phyloP scores from a whole-genome alignment of 805 yeast species.

The Citeromyces matritensis region DNA sequence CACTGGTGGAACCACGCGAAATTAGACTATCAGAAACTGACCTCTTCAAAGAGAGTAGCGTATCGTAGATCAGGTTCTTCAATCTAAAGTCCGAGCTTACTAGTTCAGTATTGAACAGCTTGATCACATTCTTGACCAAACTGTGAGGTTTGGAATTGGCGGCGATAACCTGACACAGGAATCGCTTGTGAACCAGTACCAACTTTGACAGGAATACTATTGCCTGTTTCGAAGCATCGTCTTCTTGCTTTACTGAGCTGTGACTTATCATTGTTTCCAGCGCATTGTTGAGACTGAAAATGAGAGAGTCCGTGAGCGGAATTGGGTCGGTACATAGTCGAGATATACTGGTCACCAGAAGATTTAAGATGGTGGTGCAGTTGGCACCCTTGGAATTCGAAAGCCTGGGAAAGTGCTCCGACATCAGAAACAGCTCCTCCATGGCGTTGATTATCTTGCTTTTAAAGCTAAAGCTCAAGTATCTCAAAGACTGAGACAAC shows the following conservation, averaged over 20 bases:
- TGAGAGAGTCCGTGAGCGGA: conserved; percentile 19
- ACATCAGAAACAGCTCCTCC: conserved; percentile 24
- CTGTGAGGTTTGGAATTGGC: conserved; percentile 19
- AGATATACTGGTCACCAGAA: neutral
- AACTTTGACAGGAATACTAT: conserved; percentile 30
- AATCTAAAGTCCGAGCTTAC: conserved; percentile 30
- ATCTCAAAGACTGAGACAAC: too few species aligned
- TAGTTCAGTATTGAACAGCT: conserved; percentile 25
- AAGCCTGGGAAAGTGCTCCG: conserved; percentile 21
- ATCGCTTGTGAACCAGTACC: conserved; percentile 39
- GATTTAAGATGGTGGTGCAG: neutral
- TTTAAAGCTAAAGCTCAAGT: too few species aligned
- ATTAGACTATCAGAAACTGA: conserved; percentile 13
- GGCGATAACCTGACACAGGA: conserved; percentile 28
- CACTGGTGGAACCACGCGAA: conserved; percentile 5
- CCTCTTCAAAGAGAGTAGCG: conserved; percentile 35
- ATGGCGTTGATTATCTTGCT: conserved; percentile 9
- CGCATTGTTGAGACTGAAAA: conserved; percentile 22
- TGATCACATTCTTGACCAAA: conserved; percentile 30
- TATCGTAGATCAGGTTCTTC: conserved; percentile 42
- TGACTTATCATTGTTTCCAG: conserved; percentile 18
- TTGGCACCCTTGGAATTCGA: conserved; percentile 4
- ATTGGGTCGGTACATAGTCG: conserved; percentile 2
- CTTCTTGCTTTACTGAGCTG: conserved; percentile 4
- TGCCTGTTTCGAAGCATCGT: conserved; percentile 3